Conservation (phyloP, 148 eudicot genomes). For the Salicornia ramosissima region DNA sequence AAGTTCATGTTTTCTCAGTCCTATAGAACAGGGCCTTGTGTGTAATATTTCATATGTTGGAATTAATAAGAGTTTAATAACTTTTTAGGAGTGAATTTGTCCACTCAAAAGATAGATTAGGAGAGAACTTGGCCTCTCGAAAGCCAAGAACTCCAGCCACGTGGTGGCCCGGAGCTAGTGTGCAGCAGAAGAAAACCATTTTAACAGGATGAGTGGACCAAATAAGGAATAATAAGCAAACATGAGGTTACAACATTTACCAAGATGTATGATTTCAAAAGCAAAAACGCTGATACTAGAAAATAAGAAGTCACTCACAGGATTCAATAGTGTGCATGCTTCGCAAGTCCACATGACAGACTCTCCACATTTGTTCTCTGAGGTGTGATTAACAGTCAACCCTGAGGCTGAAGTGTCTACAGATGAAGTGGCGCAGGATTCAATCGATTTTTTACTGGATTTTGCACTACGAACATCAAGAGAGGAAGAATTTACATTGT, state of each 20-base stretch:
- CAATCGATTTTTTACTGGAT: constrained; percentile 23
- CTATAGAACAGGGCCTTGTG: too few relatives aligned
- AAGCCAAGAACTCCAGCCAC: too few relatives aligned
- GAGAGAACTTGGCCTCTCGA: too few relatives aligned
- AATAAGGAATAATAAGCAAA: not conserved
- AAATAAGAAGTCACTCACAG: constrained; percentile 43
- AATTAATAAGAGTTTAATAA: too few relatives aligned
- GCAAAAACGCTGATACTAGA: not conserved
- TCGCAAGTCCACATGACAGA: constrained; percentile 61
- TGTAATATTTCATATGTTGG: too few relatives aligned
- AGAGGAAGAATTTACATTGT: constrained; percentile 9
- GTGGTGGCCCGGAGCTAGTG: too few relatives aligned
- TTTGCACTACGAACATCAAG: constrained; percentile 1
- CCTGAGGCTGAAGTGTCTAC: constrained; percentile 28
- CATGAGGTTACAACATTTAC: not conserved
- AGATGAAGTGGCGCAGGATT: constrained; percentile 13
- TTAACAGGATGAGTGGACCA: not conserved
- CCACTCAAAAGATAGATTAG: too few relatives aligned
- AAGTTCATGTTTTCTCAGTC: too few relatives aligned
- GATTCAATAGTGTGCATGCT: constrained; percentile 78
- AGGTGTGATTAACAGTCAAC: constrained; percentile 7
- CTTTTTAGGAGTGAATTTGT: too few relatives aligned
- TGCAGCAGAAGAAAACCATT: too few relatives aligned
- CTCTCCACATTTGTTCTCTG: constrained; percentile 13
- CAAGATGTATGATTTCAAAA: not conserved